Base-by-base conservation (phyloP, 1,284 basidiomycete genomes). In the Rhodotorula sp. region DNA sequence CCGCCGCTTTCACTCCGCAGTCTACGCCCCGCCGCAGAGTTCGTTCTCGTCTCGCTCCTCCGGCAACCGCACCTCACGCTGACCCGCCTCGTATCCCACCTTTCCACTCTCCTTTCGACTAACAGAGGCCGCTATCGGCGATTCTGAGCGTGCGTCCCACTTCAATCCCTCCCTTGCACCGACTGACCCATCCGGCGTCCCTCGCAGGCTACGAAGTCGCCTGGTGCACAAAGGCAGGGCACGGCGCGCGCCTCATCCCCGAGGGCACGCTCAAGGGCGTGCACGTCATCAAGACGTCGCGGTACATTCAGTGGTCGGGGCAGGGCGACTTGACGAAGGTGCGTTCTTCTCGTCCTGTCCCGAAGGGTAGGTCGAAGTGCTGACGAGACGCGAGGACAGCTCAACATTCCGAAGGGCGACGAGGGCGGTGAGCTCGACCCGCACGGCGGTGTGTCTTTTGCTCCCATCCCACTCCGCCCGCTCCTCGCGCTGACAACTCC, bases 201-300 rank as follows among this genome's bases (percentile, higher is more conserved):
- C 32, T n/a, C 37, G 44, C 44, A 60, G 58, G 59, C 51, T 83
- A 87, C 79, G 88, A 86, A 74, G 88, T 91, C 29, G 87, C 89
- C 0, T 91, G 87, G 86, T 92, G 90, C 83, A 89, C 89, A 50
- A 88, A 85, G 77, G 79, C 80, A 84, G 83, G 85, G 50, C 85
- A 85, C 80, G 82, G 84, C 71, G 81, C 85, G 54, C 82, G 85
- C 63, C 78, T 84, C 63, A 85, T 85, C 70, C 85, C 85, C 51
- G 81, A 83, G 69, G 84, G 84, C 56, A 82, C 84, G 32, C 79
- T 86, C 78, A 80, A 80, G 63, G 81, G 29, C 32, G 50, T 46
- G 15, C 44, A 64, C 34, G n/a, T 62, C 37, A 41, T 62, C 83
- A 54, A 51, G 63, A 76, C 74, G n/a, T 44, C 53, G 34, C 32